Conservation (phyloP, 2,329 filamentous ascomycete genomes). For the Phyllosticta capitalensis region DNA sequence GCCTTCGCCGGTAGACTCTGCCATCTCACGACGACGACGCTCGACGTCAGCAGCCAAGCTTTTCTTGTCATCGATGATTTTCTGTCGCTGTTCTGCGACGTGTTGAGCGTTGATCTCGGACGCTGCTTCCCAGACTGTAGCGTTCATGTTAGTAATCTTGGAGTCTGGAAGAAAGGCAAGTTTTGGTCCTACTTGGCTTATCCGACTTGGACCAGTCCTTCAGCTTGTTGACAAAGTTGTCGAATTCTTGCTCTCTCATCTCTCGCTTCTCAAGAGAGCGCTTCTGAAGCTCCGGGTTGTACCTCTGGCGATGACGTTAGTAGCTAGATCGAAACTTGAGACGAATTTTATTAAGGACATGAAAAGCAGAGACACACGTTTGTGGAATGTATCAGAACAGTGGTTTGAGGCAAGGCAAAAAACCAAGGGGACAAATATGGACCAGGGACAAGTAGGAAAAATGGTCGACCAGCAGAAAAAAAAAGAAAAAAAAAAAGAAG, state of each 20-base stretch:
- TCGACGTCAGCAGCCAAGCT: conserved; percentile 23
- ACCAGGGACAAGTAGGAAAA: neutral
- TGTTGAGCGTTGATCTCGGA: conserved; percentile 10
- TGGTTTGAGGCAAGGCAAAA: neutral
- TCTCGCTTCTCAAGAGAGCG: conserved; percentile 71
- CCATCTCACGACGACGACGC: conserved; percentile 25
- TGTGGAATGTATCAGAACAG: neutral
- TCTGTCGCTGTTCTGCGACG: conserved; percentile 16
- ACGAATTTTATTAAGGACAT: neutral
- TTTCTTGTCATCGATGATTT: conserved; percentile 23
- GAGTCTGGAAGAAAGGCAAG: neutral
- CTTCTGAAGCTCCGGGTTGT: conserved; percentile 91
- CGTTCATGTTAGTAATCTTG: neutral
- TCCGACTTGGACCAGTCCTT: conserved; percentile 87
- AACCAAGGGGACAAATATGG: neutral
- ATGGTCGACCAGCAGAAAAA: neutral
- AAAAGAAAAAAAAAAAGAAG: neutral
- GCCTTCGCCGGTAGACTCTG: conserved; percentile 5
- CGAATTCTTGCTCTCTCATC: conserved; percentile 73
- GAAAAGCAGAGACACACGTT: neutral
- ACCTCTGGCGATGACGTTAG: conserved; percentile 44
- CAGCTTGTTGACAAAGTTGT: conserved; percentile 72
- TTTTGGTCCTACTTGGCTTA: conserved; percentile 63
- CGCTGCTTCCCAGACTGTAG: conserved; percentile 13
- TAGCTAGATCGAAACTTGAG: neutral